Evolutionary conservation across 257 asterid species (phyloP).

Genomic region (Jasminum sambac): DNA sequence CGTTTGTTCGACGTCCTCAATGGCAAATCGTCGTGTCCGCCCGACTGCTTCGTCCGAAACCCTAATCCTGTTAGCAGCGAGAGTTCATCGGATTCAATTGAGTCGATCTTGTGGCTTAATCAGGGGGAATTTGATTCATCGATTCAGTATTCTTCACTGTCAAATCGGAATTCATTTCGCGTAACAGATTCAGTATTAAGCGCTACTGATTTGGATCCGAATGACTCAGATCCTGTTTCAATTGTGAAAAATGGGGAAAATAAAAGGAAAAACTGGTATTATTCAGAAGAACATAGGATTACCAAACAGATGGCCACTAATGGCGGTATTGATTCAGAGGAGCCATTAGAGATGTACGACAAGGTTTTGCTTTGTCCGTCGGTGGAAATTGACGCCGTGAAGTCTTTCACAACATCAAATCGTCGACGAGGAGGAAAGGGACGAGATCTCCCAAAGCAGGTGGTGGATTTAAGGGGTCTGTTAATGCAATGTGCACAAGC

Average conservation of each 20-base stretch:
- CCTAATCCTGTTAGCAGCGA: slow-evolving; percentile 15
- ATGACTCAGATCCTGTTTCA: not conserved
- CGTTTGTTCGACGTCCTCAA: slow-evolving; percentile 58
- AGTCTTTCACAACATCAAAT: slow-evolving; percentile 24
- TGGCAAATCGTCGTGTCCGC: slow-evolving; percentile 21
- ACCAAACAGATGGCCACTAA: slow-evolving; percentile 36
- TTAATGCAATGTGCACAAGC: slow-evolving; percentile 54
- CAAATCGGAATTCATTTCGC: not conserved
- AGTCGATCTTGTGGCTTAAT: slow-evolving; percentile 9
- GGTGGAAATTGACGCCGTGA: not conserved
- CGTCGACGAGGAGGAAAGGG: slow-evolving; percentile 37
- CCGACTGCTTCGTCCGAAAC: slow-evolving; percentile 16
- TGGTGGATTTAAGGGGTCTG: slow-evolving; percentile 42
- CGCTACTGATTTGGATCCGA: not conserved
- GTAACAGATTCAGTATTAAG: too few relatives aligned
- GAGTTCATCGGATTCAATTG: slow-evolving; percentile 26
- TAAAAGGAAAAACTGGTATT: slow-evolving; percentile 35
- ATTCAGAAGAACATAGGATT: slow-evolving; percentile 24
- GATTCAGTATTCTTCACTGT: not conserved
- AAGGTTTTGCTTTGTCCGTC: slow-evolving; percentile 44
- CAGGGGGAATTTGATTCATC: slow-evolving; percentile 20
- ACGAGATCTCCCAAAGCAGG: slow-evolving; percentile 26
- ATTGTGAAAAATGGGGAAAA: slow-evolving; percentile 15
- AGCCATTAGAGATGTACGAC: slow-evolving; percentile 45
- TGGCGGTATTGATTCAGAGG: slow-evolving; percentile 25